Evolutionary conservation across 2,329 filamentous ascomycete genomes (phyloP), one percentile per base, ranked within the genome.

Genomic region (Apiospora saccharicola): DNA sequence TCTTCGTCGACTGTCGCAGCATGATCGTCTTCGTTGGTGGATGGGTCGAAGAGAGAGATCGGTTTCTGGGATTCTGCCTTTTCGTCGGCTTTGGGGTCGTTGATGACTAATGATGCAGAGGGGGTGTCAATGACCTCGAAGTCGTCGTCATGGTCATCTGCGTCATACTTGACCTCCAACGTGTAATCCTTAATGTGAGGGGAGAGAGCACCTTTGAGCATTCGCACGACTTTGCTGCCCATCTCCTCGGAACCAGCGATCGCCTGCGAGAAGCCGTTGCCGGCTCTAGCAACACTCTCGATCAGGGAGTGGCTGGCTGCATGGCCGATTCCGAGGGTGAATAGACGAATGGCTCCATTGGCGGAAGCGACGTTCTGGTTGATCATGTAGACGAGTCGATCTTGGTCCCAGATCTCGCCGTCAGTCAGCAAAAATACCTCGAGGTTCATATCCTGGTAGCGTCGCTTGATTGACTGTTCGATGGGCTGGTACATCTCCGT

Each of bases 191-290:
- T 86, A 64, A 93, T 84, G 74, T 94, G 91, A 0, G 91, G 91
- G 1, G 88, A 90, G 26, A 94, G 80, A 0, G 91, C 90, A 0
- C 89, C 92, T 78, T 93, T 93, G 72, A 95, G 83, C 92, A 95
- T 94, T 2, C 92, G 87, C 2, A 94, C 86, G 0, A 94, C 86
- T 78, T 92, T 93, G 74, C 83, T 88, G 76, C 92, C 90, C 81
- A 94, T 89, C 77, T 91, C 90, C 78, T 94, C 92, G 1, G 87
- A 82, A 8, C 89, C 81, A 1, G 84, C 85, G 0, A 94, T 91
- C 0, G 87, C 85, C 79, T 94, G 92, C 0, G 88, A 80, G 73
- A 91, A 90, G 3, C 89, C 89, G 26, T 86, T 86, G 1, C 89
- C 89, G 13, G 85, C 86, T 7, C 85, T 81, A 0, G 88, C 87